Base-by-base conservation (phyloP, 768 basidiomycete genomes). In the Suillus placidus region DNA sequence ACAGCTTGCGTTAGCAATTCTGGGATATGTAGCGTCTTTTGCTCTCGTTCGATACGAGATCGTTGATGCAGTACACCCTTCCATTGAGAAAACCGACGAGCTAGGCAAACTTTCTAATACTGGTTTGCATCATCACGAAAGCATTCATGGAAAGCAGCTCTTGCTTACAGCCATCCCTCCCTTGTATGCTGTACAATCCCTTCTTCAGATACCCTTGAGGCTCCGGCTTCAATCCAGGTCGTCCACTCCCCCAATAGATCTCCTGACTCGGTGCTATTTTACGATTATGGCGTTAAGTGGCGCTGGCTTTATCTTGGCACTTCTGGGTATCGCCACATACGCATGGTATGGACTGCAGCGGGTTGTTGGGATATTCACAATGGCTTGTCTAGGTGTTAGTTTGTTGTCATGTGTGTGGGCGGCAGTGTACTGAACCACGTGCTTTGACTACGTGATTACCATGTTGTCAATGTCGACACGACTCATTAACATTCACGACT, bases 21-120 rank as follows among this genome's bases (percentile, higher is more conserved):
- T 78, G 10, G 71, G 69, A 13, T 77, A 72, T 56, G 16, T 68
- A 18, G 77, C 74, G 10, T 75, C 75, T 12, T 77, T 77, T 10
- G 66, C 68, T 13, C 61, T 77, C 47, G 62, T 76, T 16, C 77
- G 69, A 26, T 74, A 77, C 38, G 63, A 65, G 23, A 62, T 74
- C 37, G 26, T 71, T 7, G 77, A 76, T 0, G 62, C 42, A 26
- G 23, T 6, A 9, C 6, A 16, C 32, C 4, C 32, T 62, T 13
- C 61, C 40, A 12, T 6, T 30, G 4, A 1, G 6, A 10, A 42
- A 40, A 7, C 2, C 4, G 16, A 12, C 5, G 57, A 6, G 9
- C 23, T 16, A 23, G 37, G 23, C 18, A 26, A 40, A 12, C 38
- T 26, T 30, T 30, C 37, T 35, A 4, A 12, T 14, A 4, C 42